Conservation (phyloP, 805 yeast species). For the Yarrowia sp. region DNA sequence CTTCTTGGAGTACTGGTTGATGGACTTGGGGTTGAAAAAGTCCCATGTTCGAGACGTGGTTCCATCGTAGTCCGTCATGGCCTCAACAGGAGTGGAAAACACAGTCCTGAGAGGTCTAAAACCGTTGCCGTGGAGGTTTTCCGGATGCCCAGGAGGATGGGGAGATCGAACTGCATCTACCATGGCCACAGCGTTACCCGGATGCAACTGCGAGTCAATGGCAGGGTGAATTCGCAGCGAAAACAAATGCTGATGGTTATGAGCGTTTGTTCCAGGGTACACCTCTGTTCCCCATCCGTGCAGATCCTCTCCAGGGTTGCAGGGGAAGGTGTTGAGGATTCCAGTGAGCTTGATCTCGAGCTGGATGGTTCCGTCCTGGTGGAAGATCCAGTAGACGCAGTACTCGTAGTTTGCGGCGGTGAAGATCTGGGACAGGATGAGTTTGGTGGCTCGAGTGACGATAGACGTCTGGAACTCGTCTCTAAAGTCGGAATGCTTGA, state of each 20-base stretch:
- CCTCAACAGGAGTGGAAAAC: conserved; percentile 32
- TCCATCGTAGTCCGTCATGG: conserved; percentile 68
- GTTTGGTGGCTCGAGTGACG: conserved; percentile 70
- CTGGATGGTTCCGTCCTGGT: conserved; percentile 81
- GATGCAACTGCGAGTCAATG: conserved; percentile 46
- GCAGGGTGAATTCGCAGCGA: conserved; percentile 76
- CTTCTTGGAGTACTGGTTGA: conserved; percentile 67
- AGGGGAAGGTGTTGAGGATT: conserved; percentile 69
- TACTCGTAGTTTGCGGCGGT: conserved; percentile 87
- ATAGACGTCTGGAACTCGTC: conserved; percentile 62
- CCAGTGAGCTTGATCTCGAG: conserved; percentile 79
- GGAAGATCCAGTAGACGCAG: conserved; percentile 77
- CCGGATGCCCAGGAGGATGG: conserved; percentile 51
- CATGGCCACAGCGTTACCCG: conserved; percentile 71
- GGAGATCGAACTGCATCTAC: conserved; percentile 64
- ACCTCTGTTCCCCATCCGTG: conserved; percentile 81
- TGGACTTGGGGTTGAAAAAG: conserved; percentile 61
- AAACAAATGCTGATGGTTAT: conserved; percentile 83
- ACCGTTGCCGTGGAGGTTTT: conserved; percentile 76
- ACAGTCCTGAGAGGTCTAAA: conserved; percentile 57
- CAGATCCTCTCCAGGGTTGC: conserved; percentile 57
- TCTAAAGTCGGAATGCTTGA: conserved; percentile 82
- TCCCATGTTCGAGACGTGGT: conserved; percentile 57
- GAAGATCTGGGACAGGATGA: conserved; percentile 75
- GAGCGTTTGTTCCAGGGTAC: conserved; percentile 78